Evolutionary conservation across 2,329 filamentous ascomycete genomes (phyloP).

Genomic region (Fusarium lateritium): DNA sequence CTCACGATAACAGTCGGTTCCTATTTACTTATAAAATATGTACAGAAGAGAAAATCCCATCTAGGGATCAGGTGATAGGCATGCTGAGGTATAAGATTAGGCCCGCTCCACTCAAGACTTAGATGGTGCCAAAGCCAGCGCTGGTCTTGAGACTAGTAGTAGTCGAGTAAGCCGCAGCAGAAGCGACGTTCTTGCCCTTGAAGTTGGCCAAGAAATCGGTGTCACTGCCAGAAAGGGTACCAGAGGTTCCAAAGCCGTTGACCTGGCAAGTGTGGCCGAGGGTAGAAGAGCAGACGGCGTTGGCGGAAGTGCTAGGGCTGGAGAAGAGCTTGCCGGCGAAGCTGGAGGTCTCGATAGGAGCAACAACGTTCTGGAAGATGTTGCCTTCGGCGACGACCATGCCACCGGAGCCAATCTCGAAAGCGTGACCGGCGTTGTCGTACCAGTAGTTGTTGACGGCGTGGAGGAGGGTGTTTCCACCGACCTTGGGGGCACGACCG

Average conservation of each 20-base stretch:
- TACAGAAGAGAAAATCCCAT: too few relatives aligned
- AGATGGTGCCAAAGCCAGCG: constrained; percentile 63
- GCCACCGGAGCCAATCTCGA: constrained; percentile 61
- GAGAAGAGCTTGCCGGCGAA: constrained; percentile 58
- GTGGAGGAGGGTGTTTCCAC: constrained; percentile 69
- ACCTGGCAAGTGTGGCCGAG: constrained; percentile 65
- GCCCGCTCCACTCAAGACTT: not conserved
- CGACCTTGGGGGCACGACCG: constrained; percentile 71
- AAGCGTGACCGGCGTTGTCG: constrained; percentile 68
- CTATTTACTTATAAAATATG: too few relatives aligned
- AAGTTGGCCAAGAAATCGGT: constrained; percentile 65
- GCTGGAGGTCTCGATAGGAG: constrained; percentile 46
- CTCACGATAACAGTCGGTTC: too few relatives aligned
- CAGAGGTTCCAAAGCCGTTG: constrained; percentile 63
- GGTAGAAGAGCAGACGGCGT: constrained; percentile 58
- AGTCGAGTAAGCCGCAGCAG: constrained; percentile 54
- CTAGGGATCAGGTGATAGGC: too few relatives aligned
- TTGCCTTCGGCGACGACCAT: constrained; percentile 69
- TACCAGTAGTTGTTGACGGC: constrained; percentile 74
- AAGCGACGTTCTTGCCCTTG: constrained; percentile 66
- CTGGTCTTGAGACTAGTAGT: constrained; percentile 55
- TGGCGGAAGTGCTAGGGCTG: constrained; percentile 51
- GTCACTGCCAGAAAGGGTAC: constrained; percentile 57
- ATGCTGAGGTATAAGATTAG: too few relatives aligned
- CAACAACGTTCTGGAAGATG: constrained; percentile 66